Evolutionary conservation across 2,329 filamentous ascomycete species (phyloP).

Genomic region (Zelopaecilomyces penicillatus): DNA sequence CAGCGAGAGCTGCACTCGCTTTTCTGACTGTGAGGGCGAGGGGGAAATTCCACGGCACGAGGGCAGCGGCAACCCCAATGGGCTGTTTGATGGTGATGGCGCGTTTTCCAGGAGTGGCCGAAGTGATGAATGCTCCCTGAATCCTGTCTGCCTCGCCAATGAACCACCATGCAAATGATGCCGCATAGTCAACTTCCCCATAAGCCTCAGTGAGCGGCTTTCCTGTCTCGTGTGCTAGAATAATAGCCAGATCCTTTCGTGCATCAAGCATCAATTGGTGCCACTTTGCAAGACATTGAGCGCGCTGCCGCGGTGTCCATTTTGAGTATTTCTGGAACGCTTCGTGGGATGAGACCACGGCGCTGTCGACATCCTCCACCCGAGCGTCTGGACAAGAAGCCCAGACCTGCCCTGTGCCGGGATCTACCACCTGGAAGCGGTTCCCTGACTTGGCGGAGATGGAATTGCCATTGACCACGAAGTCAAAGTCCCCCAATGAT

Average conservation of each 20-base stretch:
- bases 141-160: slow-evolving; percentile 39
- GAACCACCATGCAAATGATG: slow-evolving; percentile 49
- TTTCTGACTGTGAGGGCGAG: slow-evolving; percentile 42
- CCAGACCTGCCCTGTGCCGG: slow-evolving; percentile 42
- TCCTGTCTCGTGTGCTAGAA: slow-evolving; percentile 43
- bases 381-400: slow-evolving; percentile 40
- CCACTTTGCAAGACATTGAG: slow-evolving; percentile 28
- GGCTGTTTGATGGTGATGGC: slow-evolving; percentile 59
- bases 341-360: slow-evolving; percentile 26
- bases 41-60: slow-evolving; percentile 51
- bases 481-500: slow-evolving; percentile 39
- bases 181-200: slow-evolving; percentile 48
- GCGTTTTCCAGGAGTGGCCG: slow-evolving; percentile 53
- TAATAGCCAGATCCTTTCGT: slow-evolving; percentile 29
- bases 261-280: slow-evolving; percentile 25
- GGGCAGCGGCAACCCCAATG: slow-evolving; percentile 24
- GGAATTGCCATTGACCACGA: slow-evolving; percentile 41
- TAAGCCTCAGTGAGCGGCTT: slow-evolving; percentile 47
- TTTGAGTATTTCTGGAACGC: slow-evolving; percentile 31
- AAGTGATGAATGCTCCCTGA: slow-evolving; percentile 51
- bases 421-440: slow-evolving; percentile 45
- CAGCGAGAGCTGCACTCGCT: slow-evolving; percentile 50
- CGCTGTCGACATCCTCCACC: slow-evolving; percentile 29
- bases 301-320: slow-evolving; percentile 26
- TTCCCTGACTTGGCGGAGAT: slow-evolving; percentile 35